These are phyloP conservation scores for sunflower (Helianthus annuus) DNA, from an alignment of 129 eudicot species.

Conservation along the genomic window HanXRQr2.0-SUNRISE NC_035444.2:143262253-143262752, in stretches of 20 bases:
- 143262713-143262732: conserved; percentile 36
- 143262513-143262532: conserved; percentile 18
- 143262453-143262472: not conserved
- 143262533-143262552: conserved; percentile 14
- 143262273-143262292: conserved; percentile 53
- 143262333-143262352: not conserved
- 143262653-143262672: conserved; percentile 32
- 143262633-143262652: conserved; percentile 28
- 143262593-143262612: conserved; percentile 23
- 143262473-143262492: conserved; percentile 4
- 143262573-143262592: conserved; percentile 25
- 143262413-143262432: not conserved
- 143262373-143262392: not conserved
- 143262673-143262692: conserved; percentile 31
- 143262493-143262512: not conserved
- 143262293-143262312: not conserved
- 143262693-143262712: conserved; percentile 29
- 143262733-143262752: conserved; percentile 29
- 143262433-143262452: conserved; percentile 9
- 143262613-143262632: conserved; percentile 15
- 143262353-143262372: not conserved
- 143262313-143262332: not conserved
- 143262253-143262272: conserved; percentile 53
- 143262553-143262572: conserved; percentile 29
- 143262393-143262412: not conserved